A percentile compares a stretch with the other conserved stretches of the same genome.
Evolutionary conservation across 108 stramenopile genomes (phyloP).

Genomic region (Fragilariopsis cylindrus): DNA sequence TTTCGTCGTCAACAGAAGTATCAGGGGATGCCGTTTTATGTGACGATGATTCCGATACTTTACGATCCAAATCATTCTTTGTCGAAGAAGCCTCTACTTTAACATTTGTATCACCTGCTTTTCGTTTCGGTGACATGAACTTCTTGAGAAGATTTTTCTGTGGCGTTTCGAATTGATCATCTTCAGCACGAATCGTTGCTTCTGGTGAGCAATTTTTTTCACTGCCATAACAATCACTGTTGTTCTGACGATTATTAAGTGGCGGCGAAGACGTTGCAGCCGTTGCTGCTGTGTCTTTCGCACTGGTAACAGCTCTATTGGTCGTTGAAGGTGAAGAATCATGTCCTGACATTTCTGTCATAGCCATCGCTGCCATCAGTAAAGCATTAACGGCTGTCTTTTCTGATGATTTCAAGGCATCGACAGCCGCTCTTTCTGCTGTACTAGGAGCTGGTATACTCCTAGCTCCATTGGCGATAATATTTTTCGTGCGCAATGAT

Average conservation of each 20-base stretch:
- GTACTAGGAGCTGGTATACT: neutral
- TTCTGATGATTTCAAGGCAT: constrained; percentile 22
- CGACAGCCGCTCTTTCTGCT: constrained; percentile 19
- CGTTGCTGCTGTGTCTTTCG: neutral
- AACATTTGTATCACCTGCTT: constrained; percentile 20
- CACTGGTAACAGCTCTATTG: neutral
- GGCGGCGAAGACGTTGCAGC: constrained; percentile 10
- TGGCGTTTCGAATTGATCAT: constrained; percentile 26
- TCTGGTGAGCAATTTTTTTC: neutral
- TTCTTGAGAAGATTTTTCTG: constrained; percentile 35
- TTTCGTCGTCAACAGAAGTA: constrained; percentile 3
- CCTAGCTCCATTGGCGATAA: neutral
- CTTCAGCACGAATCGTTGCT: constrained; percentile 8
- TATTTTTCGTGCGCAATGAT: neutral
- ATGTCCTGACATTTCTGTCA: constrained; percentile 49
- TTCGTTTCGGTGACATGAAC: constrained; percentile 43
- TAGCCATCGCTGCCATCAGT: constrained; percentile 59
- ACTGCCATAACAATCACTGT: neutral
- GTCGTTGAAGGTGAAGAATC: neutral
- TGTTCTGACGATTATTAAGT: neutral
- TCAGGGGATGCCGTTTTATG: neutral
- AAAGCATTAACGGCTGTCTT: constrained; percentile 41
- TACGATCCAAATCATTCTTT: neutral
- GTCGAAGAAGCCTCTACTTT: constrained; percentile 2
- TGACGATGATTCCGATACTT: constrained; percentile 9